Evolutionary conservation across 1,284 basidiomycete genomes (phyloP), one percentile per base, ranked within the genome.

Genomic region (Ustilago nuda): DNA sequence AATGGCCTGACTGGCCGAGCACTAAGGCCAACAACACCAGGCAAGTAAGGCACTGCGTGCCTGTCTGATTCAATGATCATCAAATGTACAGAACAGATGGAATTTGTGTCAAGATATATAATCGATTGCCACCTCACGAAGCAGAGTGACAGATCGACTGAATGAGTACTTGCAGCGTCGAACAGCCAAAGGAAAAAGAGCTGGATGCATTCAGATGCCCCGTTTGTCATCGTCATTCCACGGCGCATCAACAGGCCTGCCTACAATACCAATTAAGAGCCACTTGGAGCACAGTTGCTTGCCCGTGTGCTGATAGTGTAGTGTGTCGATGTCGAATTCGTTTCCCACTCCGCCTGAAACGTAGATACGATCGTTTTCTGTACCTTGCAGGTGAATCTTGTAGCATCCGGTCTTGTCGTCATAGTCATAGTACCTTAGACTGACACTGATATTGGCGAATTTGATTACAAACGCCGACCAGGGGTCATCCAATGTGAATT

Each of bases 291-390:
- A n/a, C n/a, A n/a, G n/a, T n/a, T n/a, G n/a, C n/a, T n/a, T n/a
- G n/a, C n/a, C n/a, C n/a, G n/a, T n/a, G 23, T 53, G 27, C 0
- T 0, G 0, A 27, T 53, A 45, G 15, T 60, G 3, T 17, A 32
- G 3, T 0, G 67, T 69, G 19, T 69, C 67, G 9, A 69, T 33
- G 13, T 69, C n/a, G n/a, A n/a, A n/a, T n/a, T n/a, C n/a, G n/a
- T 56, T 11, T 1, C 37, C 52, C 7, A 48, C 17, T 3, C 53
- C 58, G 7, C 48, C 57, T 3, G 39, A 46, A 11, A 56, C 57
- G 17, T 48, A 62, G 33, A 59, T 63, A 5, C 66, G 51, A 23
- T 15, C 8, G 12, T 37, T 7, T 0, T 35, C 13, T 0, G 1
- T 4, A 19, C 52, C 56, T 23, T n/a, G 32, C 8, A 69, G 46